phyloP scores from a whole-genome alignment of 2,329 filamentous ascomycete species.

The Lachnellula suecica region DNA sequence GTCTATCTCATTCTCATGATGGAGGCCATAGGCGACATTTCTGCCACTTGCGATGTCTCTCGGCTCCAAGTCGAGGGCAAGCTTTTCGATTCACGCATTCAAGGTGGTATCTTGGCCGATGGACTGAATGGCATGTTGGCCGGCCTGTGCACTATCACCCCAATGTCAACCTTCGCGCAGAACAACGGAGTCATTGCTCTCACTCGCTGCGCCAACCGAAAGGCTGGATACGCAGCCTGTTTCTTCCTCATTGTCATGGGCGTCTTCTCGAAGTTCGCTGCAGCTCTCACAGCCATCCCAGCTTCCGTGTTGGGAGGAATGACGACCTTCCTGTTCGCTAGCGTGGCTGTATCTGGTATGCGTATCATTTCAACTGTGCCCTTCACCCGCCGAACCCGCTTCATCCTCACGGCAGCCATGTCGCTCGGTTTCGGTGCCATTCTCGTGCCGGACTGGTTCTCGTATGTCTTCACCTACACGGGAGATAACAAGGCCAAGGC shows the following conservation, averaged over 20 bases:
- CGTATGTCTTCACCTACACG: slow-evolving; percentile 69
- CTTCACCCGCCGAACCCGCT: slow-evolving; percentile 78
- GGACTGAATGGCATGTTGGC: slow-evolving; percentile 74
- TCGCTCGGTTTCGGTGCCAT: slow-evolving; percentile 72
- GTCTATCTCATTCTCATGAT: slow-evolving; percentile 73
- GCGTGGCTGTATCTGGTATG: slow-evolving; percentile 76
- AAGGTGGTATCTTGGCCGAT: slow-evolving; percentile 77
- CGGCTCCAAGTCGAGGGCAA: slow-evolving; percentile 71
- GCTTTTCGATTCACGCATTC: slow-evolving; percentile 73
- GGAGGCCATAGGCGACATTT: slow-evolving; percentile 79
- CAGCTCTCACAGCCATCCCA: slow-evolving; percentile 75
- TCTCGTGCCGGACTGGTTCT: slow-evolving; percentile 66
- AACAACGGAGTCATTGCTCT: slow-evolving; percentile 85
- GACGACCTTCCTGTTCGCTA: slow-evolving; percentile 78
- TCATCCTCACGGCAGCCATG: slow-evolving; percentile 75
- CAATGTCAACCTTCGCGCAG: slow-evolving; percentile 78
- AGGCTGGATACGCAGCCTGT: slow-evolving; percentile 76
- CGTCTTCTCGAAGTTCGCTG: slow-evolving; percentile 80
- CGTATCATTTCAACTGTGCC: slow-evolving; percentile 69
- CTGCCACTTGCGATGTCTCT: slow-evolving; percentile 79
- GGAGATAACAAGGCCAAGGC: slow-evolving; percentile 66
- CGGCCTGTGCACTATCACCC: slow-evolving; percentile 75
- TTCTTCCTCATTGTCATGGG: slow-evolving; percentile 80
- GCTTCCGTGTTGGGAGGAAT: slow-evolving; percentile 65
- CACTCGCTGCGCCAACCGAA: slow-evolving; percentile 78